Conservation (phyloP, 208 protist species). For the Trypanosoma theileri region DNA sequence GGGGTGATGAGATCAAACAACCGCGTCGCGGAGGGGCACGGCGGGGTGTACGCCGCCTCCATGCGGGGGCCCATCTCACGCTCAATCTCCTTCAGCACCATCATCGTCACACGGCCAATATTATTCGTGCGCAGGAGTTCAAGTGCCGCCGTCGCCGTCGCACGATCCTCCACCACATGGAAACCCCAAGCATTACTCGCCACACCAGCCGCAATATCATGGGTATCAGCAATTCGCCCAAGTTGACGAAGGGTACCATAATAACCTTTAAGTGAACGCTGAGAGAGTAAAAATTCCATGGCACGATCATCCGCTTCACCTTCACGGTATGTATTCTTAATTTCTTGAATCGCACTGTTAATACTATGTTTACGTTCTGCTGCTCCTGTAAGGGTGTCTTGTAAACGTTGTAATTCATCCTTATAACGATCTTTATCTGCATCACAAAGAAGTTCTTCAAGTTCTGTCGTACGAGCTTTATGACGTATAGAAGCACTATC, state of each 20-base stretch:
- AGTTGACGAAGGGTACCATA: constrained; percentile 98
- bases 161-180: constrained; percentile 97
- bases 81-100: constrained; percentile 95
- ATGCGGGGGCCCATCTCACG: constrained; percentile 53
- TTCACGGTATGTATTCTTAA: constrained; percentile 77
- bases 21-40: constrained; percentile 65
- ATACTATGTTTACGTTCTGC: constrained; percentile 74
- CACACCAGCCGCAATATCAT: constrained; percentile 98
- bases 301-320: constrained; percentile 84
- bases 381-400: constrained; percentile 66
- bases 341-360: constrained; percentile 79
- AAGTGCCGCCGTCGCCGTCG: constrained; percentile 90
- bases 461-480: constrained; percentile 40
- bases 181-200: constrained; percentile 95
- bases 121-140: constrained; percentile 92
- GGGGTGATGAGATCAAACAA: constrained; percentile 95
- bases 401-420: constrained; percentile 64
- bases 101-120: constrained; percentile 97
- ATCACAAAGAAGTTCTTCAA: constrained; percentile 49
- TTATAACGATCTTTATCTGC: constrained; percentile 46
- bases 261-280: constrained; percentile 87
- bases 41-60: constrained; percentile 46
- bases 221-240: constrained; percentile 95
- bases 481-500: constrained; percentile 29
- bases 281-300: constrained; percentile 83